Conservation (phyloP, 805 yeast species). For the Scheffersomyces stipitis region DNA sequence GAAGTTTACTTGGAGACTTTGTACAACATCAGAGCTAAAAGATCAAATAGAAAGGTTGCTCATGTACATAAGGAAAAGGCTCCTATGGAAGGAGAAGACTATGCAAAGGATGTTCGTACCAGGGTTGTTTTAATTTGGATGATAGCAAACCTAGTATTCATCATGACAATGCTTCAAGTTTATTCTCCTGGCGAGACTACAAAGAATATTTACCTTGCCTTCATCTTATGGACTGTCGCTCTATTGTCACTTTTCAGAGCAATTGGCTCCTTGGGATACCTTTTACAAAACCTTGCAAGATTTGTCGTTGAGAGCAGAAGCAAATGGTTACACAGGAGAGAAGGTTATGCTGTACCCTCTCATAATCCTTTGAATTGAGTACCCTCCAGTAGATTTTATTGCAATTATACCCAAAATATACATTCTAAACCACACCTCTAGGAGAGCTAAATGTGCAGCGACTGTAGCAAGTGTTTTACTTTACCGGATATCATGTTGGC, state of each 20-base stretch:
- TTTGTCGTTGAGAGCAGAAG: conserved; percentile 38
- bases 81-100: conserved; percentile 62
- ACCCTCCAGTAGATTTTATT: neutral
- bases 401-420: neutral
- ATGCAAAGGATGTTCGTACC: conserved; percentile 92
- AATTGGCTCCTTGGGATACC: conserved; percentile 72
- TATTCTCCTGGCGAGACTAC: conserved; percentile 61
- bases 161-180: conserved; percentile 86
- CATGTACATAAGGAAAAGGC: conserved; percentile 32
- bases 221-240: conserved; percentile 92
- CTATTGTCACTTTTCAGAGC: conserved; percentile 80
- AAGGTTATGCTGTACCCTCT: conserved; percentile 36
- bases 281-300: conserved; percentile 43
- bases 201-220: conserved; percentile 70
- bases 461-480: too few species aligned
- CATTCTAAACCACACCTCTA: too few species aligned
- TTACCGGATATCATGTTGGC: too few species aligned
- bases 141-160: conserved; percentile 73
- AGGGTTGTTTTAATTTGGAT: conserved; percentile 96
- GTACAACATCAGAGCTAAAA: conserved; percentile 67
- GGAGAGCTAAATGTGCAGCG: too few species aligned
- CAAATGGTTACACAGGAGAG: conserved; percentile 41
- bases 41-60: conserved; percentile 54
- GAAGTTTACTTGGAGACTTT: conserved; percentile 76
- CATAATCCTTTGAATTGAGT: conserved; percentile 31